A percentile compares a stretch with the other conserved stretches of the same genome.
Evolutionary conservation across 306 rosid species (phyloP).

Genomic region (Fagus sylvatica): DNA sequence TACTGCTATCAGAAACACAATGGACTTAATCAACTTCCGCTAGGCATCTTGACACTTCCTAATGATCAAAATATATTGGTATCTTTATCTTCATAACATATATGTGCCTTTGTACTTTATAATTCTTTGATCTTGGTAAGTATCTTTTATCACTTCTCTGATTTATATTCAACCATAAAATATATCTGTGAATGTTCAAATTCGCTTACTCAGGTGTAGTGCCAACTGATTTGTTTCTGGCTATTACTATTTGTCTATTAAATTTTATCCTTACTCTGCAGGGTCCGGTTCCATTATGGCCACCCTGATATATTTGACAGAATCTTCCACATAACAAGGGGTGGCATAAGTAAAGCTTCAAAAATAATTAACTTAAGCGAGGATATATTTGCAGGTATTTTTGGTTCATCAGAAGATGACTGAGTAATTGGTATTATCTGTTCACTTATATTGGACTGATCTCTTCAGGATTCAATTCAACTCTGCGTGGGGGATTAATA

Average conservation of each 20-base stretch:
- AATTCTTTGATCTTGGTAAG: background rate
- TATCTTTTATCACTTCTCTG: background rate
- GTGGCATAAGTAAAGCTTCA: conserved; percentile 98
- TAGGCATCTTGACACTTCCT: background rate
- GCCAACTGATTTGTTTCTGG: background rate
- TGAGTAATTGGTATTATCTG: conserved; percentile 14
- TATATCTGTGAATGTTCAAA: background rate
- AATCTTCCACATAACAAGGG: conserved; percentile 96
- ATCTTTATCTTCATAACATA: background rate
- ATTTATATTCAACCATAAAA: background rate
- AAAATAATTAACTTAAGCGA: conserved; percentile 82
- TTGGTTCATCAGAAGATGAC: conserved; percentile 23
- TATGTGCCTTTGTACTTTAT: background rate
- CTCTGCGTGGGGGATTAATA: conserved; percentile 78
- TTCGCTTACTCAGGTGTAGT: background rate
- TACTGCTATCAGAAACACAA: background rate
- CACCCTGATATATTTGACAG: conserved; percentile 98
- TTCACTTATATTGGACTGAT: conserved; percentile 29
- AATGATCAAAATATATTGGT: background rate
- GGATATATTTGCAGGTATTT: conserved; percentile 88
- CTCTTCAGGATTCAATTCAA: conserved; percentile 79
- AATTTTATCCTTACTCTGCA: conserved; percentile 31
- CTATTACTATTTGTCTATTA: background rate
- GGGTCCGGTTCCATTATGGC: conserved; percentile 97
- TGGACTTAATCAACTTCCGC: background rate